Base-by-base conservation (phyloP, 2,329 filamentous ascomycete genomes). In the Penicillium sp. region DNA sequence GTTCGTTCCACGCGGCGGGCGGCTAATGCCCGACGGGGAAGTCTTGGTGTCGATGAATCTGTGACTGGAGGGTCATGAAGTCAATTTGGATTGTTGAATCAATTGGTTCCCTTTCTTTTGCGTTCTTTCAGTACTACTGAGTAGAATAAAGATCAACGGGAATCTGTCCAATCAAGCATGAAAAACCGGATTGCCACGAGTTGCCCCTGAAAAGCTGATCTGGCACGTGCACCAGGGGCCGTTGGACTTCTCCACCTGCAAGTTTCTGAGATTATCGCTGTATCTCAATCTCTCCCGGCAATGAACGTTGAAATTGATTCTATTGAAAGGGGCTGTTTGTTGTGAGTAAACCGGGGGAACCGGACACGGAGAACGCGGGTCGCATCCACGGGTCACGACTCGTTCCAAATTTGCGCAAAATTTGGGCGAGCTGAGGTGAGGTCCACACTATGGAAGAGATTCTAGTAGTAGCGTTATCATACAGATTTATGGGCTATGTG, bases 1-100 rank as follows among this genome's bases (percentile, higher is more conserved):
- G 62, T 59, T 65, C 59, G 56, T 58, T 54, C 61, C 52, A 58
- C 56, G 56, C 54, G 29, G 50, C 44, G 49, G 49, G 44, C 49
- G 43, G 52, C 59, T 65, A 64, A 52, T 13, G 24, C 45, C 54
- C 48, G 52, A 55, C 46, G 3, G 55, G 62, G 53, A 62, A 56
- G 35, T 42, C 26, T n/a, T 22, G 29, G 8, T 57, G 56, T 54
- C 52, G 49, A 53, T 59, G 56, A 59, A 42, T 49, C 27, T 19
- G 29, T 27, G 39, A 19, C 33, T 22, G 14, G 3, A 24, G 9
- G 26, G 35, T 3, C 19, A 43, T 14, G 21, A 33, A 24, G 21
- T 37, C 26, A 21, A 8, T n/a, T 13, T 35, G 10, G 13, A 10
- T 7, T 27, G 16, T 19, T 33, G 13, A 16, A 16, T 33, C 31